These are phyloP conservation scores for Papiliotrema fonsecae DNA, from an alignment of 1,284 basidiomycete species.

Conservation along the genomic window DNA sequence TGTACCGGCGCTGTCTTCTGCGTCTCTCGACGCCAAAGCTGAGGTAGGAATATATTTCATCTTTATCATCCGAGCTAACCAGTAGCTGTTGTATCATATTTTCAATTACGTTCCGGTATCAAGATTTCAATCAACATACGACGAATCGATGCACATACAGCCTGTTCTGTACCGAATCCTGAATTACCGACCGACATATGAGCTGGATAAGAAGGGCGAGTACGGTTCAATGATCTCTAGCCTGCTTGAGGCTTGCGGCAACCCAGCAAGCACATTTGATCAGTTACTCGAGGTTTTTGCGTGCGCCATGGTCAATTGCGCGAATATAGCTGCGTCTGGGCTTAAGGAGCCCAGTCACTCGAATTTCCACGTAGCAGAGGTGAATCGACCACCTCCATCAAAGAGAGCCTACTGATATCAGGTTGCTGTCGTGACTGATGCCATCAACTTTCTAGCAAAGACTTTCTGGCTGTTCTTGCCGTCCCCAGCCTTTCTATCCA, in stretches of 20 bases:
- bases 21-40: too few species aligned
- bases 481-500: not conserved
- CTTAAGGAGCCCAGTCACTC: not conserved
- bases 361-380: not conserved
- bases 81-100: conserved; percentile 34
- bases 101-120: conserved; percentile 26
- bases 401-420: not conserved
- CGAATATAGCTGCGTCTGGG: not conserved
- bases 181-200: conserved; percentile 12
- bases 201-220: not conserved
- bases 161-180: conserved; percentile 32
- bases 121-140: conserved; percentile 10
- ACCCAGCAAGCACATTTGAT: conserved; percentile 7
- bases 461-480: not conserved
- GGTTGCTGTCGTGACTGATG: conserved; percentile 3
- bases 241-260: conserved; percentile 18
- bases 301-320: not conserved
- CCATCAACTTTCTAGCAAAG: not conserved
- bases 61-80: too few species aligned
- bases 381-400: too few species aligned
- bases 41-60: too few species aligned
- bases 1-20: too few species aligned
- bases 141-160: not conserved
- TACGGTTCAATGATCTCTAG: conserved; percentile 9
- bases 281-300: conserved; percentile 4